Conservation (phyloP, 2,329 filamentous ascomycete genomes). For the Penicillium polonicum region DNA sequence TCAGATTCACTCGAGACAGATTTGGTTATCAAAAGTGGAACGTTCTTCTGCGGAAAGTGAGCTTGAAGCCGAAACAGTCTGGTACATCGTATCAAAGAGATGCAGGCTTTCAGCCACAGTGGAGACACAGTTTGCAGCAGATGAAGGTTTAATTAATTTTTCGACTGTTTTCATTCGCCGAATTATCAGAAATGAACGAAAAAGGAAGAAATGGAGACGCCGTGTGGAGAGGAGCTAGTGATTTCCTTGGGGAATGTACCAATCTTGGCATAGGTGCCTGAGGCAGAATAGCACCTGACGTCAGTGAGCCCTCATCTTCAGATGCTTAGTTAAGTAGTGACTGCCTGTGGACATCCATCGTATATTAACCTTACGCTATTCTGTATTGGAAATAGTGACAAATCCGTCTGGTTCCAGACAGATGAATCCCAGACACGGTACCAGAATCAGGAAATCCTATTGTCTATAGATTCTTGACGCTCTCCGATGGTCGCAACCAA, state of each 20-base stretch:
- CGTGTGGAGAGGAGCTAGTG: not conserved
- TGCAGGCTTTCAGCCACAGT: not conserved
- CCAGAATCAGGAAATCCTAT: not conserved
- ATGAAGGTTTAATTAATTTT: not conserved
- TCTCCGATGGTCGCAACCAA: not conserved
- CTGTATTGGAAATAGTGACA: not conserved
- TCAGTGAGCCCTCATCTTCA: constrained; percentile 13
- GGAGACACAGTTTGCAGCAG: not conserved
- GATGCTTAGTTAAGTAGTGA: not conserved
- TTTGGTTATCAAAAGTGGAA: constrained; percentile 1
- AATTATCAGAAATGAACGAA: not conserved
- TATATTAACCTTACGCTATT: not conserved
- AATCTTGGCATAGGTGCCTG: not conserved
- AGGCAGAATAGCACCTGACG: constrained; percentile 17
- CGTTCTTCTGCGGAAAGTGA: not conserved
- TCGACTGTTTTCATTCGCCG: not conserved
- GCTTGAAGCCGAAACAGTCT: not conserved
- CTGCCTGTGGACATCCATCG: no score
- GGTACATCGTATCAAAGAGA: not conserved
- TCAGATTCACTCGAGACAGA: not conserved
- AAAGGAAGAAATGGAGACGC: not conserved
- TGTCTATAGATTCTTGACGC: not conserved
- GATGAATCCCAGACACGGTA: not conserved
- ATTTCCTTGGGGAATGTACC: not conserved
- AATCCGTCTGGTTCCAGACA: accelerated